Base-by-base conservation (phyloP, 306 rosid genomes). In the Medicago ruthenica region DNA sequence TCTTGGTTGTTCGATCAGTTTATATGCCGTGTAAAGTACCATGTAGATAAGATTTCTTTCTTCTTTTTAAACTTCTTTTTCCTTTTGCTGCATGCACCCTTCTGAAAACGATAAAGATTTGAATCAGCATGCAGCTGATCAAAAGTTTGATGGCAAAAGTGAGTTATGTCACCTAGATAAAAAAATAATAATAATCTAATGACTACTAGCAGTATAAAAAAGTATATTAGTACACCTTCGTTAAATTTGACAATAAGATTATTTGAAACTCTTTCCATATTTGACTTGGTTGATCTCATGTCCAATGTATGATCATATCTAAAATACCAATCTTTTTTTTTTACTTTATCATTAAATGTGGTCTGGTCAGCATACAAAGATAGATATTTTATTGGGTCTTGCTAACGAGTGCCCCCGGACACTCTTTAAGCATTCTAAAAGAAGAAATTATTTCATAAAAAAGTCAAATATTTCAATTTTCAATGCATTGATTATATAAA, bases 21-120 rank as follows among this genome's bases (percentile, higher is more conserved):
- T 59, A 13, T 53, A 24, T 77, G 88, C 27, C 87, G 91, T 91
- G 92, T 87, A 86, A 91, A 91, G 95, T 41, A 8, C 45, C 39
- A 41, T 79, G 51, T 34, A 76, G 91, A 86, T 87, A 86, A 82
- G 86, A 85, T 81, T 79, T 83, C 24, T 73, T 31, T 5, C 70
- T 79, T 76, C 22, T 58, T 75, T 78, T 58, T 59, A 3, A 15
- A 22, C 44, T 4, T 55, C 6, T 15, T 53, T 80, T 73, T 16
- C 37, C 50, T 53, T 70, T 60, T 60, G 41, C 17, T 39, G 54
- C 80, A 40, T 67, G 40, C 74, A 64, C 64, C 64, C 50, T 79
- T 31, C 76, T 15, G 17, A 55, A 73, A 58, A 71, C 72, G 17
- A n/a, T 75, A 80, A 84, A 84, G 85, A 57, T 61, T 77, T 64